Evolutionary conservation across 371 early-diverging fungal genomes (phyloP).

Genomic region (Mucor sp.): DNA sequence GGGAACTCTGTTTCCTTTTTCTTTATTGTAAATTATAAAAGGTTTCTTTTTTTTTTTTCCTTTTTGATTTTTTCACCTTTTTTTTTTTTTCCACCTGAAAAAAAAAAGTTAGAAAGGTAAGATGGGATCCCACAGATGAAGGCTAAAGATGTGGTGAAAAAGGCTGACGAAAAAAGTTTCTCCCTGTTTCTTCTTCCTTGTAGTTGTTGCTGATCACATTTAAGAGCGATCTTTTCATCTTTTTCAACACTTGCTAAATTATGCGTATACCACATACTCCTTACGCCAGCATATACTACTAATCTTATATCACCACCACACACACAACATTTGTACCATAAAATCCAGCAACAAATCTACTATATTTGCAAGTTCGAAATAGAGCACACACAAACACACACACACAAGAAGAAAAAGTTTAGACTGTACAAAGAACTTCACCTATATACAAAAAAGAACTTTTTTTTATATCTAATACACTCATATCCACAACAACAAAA

Average conservation of each 20-base stretch:
- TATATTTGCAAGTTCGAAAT: conserved; percentile 3
- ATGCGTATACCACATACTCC: conserved; percentile 17
- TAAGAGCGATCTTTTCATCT: neutral
- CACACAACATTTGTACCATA: conserved; percentile 11
- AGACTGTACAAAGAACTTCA: conserved; percentile 10
- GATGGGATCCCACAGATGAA: neutral
- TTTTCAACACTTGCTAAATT: conserved; percentile 6
- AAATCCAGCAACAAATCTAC: conserved; percentile 1
- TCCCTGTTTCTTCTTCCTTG: conserved; percentile 1
- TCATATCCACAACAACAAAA: neutral
- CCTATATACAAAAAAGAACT: conserved; percentile 4
- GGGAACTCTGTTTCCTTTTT: neutral
- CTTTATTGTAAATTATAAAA: neutral
- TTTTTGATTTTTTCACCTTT: neutral
- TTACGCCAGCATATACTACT: neutral
- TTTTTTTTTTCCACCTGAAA: neutral
- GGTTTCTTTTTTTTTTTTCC: neutral
- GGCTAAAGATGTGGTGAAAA: neutral
- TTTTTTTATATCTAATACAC: conserved; percentile 2
- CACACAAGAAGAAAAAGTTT: conserved; percentile 5
- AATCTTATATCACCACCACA: neutral
- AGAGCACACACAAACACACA: neutral
- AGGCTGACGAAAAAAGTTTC: neutral
- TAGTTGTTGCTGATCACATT: conserved; percentile 2
- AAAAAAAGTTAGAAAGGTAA: neutral